Base-by-base conservation (phyloP, 1,284 basidiomycete species). In the Agaricales sp. region DNA sequence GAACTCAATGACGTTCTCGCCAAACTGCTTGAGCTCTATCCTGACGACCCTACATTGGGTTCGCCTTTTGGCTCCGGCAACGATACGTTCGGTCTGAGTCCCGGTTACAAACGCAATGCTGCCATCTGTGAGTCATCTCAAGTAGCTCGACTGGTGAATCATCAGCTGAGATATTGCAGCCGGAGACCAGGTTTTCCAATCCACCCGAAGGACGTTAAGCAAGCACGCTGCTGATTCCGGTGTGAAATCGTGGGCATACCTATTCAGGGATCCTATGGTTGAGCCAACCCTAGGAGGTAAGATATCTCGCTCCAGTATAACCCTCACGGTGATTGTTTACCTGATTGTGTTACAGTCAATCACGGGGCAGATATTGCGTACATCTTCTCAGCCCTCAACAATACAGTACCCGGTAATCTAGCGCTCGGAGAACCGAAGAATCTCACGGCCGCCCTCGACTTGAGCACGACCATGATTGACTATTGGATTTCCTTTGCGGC, bases 401-500 rank as follows among this genome's bases (percentile, higher is more conserved):
- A 30, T 14, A 30, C 26, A 6, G 12, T 45, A 6, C 26, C 26
- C 14, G 20, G 24, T 21, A 23, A 22, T 12, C 4, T 45, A 6
- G 6, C 11, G 6, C 39, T 41, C 39, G 39, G 39, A 4, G 16
- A 8, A 4, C 39, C 39, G 12, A n/a, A 13, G 44, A 45, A 26
- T 45, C 20, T 14, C 12, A 22, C 44, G 4, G 24, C 13, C 2
- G 48, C 51, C 1, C 19, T 46, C 12, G n/a, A 46, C 35, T 51
- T 67, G 3, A 59, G 61, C 43, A 39, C 43, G n/a, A 24, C 24
- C 11, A 63, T 66, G 59, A 55, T 62, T 46, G 60, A 65, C 44
- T 65, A 65, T 37, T 66, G 64, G 63, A 51, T 66, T 20, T 65
- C 65, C 3, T 66, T 66, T 47, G 61, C 57, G 1, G 55, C 52